Evolutionary conservation across 805 yeast genomes (phyloP), one percentile per base, ranked within the genome.

Genomic region (Pachysolen tannophilus): DNA sequence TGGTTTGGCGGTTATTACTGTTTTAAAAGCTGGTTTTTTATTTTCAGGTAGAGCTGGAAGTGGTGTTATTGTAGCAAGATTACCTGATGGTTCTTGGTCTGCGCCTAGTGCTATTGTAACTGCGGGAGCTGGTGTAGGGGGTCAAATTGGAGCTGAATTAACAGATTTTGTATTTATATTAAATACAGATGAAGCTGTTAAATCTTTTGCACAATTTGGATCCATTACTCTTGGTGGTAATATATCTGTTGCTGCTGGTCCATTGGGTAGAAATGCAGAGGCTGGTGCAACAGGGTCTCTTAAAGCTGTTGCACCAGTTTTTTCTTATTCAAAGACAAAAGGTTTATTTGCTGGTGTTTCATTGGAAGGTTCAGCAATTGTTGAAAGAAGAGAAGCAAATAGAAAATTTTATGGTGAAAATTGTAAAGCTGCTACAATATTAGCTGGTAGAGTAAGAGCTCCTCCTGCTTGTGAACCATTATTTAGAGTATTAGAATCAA

Each of bases 61-160:
- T 1, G 98, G 98, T 44, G 84, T 90, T 24, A 82, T 90, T 42
- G 94, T 90, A 18, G 95, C 97, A 5, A 67, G 97, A 40, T 67
- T 92, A 33, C 94, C 94, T 2, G 97, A 92, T 58, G 97, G 97
- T 1, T 60, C 82, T 0, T 90, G 98, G 98, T 87, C 97, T 10
- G 94, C 97, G 3, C 98, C 98, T 1, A 80, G 94, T 2, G 98
- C 97, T 8, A 81, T 92, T 45, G 80, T 77, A 35, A 84, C 97
- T 16, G 97, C 95, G 3, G 98, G 97, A 48, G 97, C 97, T 4
- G 97, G 98, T 51, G 97, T 92, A 6, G 98, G 98, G 40, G 98
- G 98, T 29, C 94, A 87, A 63, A 75, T 92, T 44, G 98, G 98
- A 28, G 88, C 95, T 7, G 98, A 90, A 56, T 65, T 90, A 50